Base-by-base conservation (phyloP, 2,329 filamentous ascomycete species). In the Alternaria viburni region DNA sequence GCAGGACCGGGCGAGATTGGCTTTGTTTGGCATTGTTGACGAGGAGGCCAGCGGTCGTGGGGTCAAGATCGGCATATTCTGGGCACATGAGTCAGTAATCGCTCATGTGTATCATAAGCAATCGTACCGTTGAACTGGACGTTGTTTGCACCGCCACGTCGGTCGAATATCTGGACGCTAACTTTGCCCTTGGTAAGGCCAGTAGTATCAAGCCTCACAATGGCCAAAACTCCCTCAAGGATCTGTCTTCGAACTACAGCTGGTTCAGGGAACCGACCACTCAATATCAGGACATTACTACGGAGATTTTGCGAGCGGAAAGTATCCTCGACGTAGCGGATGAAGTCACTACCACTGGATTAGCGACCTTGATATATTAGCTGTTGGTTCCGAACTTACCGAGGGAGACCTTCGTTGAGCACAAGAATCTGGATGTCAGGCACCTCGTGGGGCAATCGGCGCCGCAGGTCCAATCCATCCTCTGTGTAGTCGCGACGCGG, bases 361-460 rank as follows among this genome's bases (percentile, higher is more conserved):
- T 49, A 70, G 61, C 44, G 43, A 23, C 5, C 17, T 21, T 28
- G 36, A 41, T 15, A 21, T 19, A 45, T 23, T 30, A 5, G 13
- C 57, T 19, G 6, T 44, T 32, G 3, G 30, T 11, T 4, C 17
- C 57, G 5, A 55, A 69, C 75, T 54, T 59, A 78, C 76, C 75
- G 68, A 62, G 76, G 76, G 7, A 96, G 86, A 25, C 67, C 69
- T 69, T 93, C 89, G 67, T 95, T 90, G 47, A 95, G 84, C 6
- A 96, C 87, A 26, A 97, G 87, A 28, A 98, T 88, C 77, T 97
- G 93, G 15, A 97, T 91, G 71, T 98, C 93, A 3, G 95, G 94
- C 21, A 97, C 89, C 67, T 96, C 89, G 61, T 86, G 83, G 5
- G 92, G 89, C 61, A 89, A 87, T 61, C 93, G 86, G 59, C 89